These are phyloP conservation scores for Cymbidium sinense DNA, from an alignment of 106 monocot genomes.

Conservation along the genomic window DNA sequence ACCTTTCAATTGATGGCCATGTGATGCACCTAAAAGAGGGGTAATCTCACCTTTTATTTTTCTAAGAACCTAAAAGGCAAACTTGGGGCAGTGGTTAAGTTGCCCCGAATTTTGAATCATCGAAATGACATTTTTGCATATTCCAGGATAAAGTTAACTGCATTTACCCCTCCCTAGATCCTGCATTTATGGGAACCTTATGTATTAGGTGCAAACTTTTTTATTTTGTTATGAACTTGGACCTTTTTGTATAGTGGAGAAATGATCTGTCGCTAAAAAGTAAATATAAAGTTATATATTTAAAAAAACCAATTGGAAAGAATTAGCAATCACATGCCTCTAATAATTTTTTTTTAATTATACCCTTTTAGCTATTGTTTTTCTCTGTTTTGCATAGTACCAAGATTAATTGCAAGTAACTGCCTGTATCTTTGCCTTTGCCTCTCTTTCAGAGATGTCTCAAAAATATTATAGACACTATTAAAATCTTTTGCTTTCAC, in stretches of 20 bases:
- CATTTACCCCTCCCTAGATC: background rate
- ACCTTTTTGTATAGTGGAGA: background rate
- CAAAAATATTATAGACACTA: background rate
- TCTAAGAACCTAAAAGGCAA: background rate
- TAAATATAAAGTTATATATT: background rate
- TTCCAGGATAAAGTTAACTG: background rate
- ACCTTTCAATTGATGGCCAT: constrained; percentile 45
- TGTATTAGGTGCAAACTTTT: background rate
- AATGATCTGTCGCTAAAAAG: background rate
- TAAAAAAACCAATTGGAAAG: background rate
- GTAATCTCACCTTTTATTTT: constrained; percentile 16
- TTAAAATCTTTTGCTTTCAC: background rate
- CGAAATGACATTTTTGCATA: background rate
- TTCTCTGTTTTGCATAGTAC: background rate
- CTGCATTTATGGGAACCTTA: background rate
- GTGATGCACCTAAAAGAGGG: constrained; percentile 59
- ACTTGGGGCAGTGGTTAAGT: background rate
- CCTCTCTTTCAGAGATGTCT: background rate
- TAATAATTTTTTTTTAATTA: background rate
- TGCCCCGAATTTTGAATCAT: background rate
- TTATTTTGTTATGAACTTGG: background rate
- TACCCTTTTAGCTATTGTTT: background rate
- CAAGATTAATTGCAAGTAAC: background rate
- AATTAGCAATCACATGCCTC: background rate
- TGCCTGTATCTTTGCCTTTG: background rate